Percentiles rank a stretch among this genome's conserved stretches.
Conservation (phyloP, 2,329 filamentous ascomycete species). For the Aurifilum marmelostoma region DNA sequence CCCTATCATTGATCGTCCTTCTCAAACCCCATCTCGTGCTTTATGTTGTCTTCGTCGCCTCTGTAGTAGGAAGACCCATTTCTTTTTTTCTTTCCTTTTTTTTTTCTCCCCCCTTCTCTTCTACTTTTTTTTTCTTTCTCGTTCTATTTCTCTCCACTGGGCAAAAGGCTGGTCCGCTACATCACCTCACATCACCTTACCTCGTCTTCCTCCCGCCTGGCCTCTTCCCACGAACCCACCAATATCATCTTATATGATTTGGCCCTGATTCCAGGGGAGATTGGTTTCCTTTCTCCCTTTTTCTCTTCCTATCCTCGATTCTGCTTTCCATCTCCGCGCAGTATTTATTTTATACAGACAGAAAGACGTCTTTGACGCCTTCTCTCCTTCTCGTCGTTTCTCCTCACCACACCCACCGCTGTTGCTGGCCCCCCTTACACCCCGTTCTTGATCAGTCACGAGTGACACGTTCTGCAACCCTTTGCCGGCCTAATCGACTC, state of each 20-base stretch:
- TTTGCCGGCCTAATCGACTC: neutral
- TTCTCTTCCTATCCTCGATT: neutral
- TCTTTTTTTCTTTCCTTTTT: neutral
- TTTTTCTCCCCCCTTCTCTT: too few species aligned
- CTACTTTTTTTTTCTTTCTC: neutral
- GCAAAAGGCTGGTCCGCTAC: neutral
- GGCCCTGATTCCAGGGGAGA: neutral
- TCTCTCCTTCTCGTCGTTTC: neutral
- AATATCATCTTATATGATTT: neutral
- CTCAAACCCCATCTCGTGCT: neutral
- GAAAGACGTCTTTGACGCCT: neutral
- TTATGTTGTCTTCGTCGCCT: neutral
- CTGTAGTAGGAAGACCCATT: neutral
- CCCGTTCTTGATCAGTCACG: neutral
- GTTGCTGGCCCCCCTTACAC: neutral
- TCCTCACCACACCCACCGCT: too few species aligned
- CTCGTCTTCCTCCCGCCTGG: neutral
- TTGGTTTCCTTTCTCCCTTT: neutral
- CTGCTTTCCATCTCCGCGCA: neutral
- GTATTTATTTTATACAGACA: neutral
- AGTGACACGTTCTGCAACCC: conserved; percentile 11
- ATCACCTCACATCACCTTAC: conserved; percentile 2
- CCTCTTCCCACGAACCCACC: neutral
- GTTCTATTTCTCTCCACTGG: neutral
- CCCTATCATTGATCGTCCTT: neutral